Conservation (phyloP, 176 grass and related monocot species). For the Thalia dealbata region DNA sequence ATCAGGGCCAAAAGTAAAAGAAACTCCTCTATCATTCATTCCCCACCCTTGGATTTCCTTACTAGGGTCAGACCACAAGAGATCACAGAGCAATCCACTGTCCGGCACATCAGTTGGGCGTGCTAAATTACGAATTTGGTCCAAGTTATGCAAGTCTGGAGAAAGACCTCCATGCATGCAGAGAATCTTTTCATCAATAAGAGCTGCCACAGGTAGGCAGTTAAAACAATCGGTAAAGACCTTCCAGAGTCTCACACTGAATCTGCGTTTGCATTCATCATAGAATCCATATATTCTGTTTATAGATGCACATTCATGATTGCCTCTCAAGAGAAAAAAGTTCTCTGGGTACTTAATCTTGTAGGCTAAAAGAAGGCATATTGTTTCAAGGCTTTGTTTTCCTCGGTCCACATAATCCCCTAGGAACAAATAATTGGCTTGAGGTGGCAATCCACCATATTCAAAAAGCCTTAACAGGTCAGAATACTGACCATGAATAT, state of each 20-base stretch:
- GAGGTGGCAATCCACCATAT: constrained; percentile 7
- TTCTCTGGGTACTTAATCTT: constrained; percentile 10
- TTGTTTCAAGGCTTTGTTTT: constrained; percentile 9
- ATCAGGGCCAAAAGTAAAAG: not conserved
- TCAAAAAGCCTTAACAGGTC: constrained; percentile 3
- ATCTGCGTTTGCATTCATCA: constrained; percentile 6
- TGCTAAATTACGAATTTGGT: not conserved
- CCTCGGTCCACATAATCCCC: constrained; percentile 7
- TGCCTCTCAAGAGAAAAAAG: constrained; percentile 8
- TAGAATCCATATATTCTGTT: constrained; percentile 6
- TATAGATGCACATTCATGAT: constrained; percentile 12
- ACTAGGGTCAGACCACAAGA: constrained; percentile 3
- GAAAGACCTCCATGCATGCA: constrained; percentile 11
- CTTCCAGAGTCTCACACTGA: constrained; percentile 10
- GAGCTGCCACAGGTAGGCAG: constrained; percentile 5
- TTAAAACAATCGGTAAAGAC: constrained; percentile 7
- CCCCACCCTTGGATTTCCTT: constrained; percentile 4
- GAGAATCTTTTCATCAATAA: constrained; percentile 6
- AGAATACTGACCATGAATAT: constrained; percentile 10
- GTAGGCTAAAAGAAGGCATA: constrained; percentile 13
- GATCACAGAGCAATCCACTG: constrained; percentile 2
- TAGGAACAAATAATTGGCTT: constrained; percentile 11
- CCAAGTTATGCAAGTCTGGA: constrained; percentile 2
- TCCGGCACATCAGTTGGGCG: constrained; percentile 1
- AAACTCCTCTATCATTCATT: constrained; percentile 6